Evolutionary conservation across 2,329 filamentous ascomycete species (phyloP).

Genomic region (Aureobasidium sp.): DNA sequence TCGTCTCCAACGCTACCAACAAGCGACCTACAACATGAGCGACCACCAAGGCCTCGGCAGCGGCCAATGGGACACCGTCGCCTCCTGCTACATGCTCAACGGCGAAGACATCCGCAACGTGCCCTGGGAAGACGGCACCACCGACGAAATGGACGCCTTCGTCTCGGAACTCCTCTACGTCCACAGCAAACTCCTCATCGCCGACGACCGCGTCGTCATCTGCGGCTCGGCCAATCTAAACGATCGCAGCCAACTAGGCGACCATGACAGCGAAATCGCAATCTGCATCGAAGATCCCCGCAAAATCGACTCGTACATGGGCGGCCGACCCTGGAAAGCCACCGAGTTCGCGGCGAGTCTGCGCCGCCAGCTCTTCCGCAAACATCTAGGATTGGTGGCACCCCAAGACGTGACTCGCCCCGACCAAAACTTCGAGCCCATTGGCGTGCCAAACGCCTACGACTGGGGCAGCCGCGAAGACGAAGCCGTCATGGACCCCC

Average conservation of each 20-base stretch:
- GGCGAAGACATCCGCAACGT: constrained; percentile 62
- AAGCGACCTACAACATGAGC: constrained; percentile 52
- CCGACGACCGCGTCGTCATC: constrained; percentile 74
- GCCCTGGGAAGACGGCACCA: constrained; percentile 51
- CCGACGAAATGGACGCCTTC: constrained; percentile 54
- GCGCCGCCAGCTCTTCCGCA: constrained; percentile 79
- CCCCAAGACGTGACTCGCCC: constrained; percentile 61
- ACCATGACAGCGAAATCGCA: constrained; percentile 84
- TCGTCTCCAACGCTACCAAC: constrained; percentile 63
- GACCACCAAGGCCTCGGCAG: constrained; percentile 37
- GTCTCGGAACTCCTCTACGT: constrained; percentile 58
- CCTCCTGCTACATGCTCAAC: constrained; percentile 74
- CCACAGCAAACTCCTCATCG: constrained; percentile 68
- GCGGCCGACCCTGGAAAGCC: constrained; percentile 63
- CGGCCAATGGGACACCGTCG: constrained; percentile 67
- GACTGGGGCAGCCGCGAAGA: constrained; percentile 44
- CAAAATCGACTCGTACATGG: constrained; percentile 64
- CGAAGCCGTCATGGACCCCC: constrained; percentile 62
- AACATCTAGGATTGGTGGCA: constrained; percentile 78
- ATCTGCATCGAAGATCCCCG: constrained; percentile 76
- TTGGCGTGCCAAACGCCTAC: constrained; percentile 49
- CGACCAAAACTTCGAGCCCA: constrained; percentile 51
- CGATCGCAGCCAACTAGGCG: constrained; percentile 69
- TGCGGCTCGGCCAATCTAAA: constrained; percentile 70
- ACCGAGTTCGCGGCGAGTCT: constrained; percentile 72